Evolutionary conservation across 176 grass and related monocot species (phyloP), one percentile per base, ranked within the genome.

Genomic region (Poa annua): DNA sequence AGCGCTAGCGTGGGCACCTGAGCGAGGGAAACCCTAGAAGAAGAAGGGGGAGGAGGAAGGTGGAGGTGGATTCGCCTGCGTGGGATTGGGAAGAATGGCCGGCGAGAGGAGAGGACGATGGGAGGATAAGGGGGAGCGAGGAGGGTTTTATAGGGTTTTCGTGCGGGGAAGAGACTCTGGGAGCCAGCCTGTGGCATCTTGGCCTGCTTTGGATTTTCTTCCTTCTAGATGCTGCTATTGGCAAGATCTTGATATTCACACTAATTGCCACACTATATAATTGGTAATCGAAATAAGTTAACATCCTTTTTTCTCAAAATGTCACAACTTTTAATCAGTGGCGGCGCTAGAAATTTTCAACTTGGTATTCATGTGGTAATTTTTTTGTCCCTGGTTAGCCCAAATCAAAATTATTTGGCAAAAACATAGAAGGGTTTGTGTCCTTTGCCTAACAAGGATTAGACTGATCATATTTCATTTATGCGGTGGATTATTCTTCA

Each of bases 111-210:
- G 7, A 75, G 61, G 61, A 16, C 26, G 51, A 54, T 74, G 80
- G 41, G 59, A 81, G 54, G 88, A 90, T 86, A 86, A 90, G 88
- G 79, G 79, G 15, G 35, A 20, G 65, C 54, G 26, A 65, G 57
- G 49, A 83, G 49, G 66, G 7, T 69, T 86, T 86, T 80, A 80
- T 80, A 83, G 74, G 45, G 38, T 34, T 79, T 36, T 49, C 44
- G 55, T 65, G 78, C 7, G 79, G 79, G 44, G 20, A 55, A 53
- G 7, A 9, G 29, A 85, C 77, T 84, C 50, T 80, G 39, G 10
- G 60, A n/a, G 10, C 70, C 16, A 21, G 5, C 26, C 15, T 85
- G 76, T 76, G 81, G 76, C 86, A 11, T 80, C 11, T 22, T 49
- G 70, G 32, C 20, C 67, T 66, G 6, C 13, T 59, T 39, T 48